Conservation (phyloP, 2,329 filamentous ascomycete genomes). For the Fusarium redolens region DNA sequence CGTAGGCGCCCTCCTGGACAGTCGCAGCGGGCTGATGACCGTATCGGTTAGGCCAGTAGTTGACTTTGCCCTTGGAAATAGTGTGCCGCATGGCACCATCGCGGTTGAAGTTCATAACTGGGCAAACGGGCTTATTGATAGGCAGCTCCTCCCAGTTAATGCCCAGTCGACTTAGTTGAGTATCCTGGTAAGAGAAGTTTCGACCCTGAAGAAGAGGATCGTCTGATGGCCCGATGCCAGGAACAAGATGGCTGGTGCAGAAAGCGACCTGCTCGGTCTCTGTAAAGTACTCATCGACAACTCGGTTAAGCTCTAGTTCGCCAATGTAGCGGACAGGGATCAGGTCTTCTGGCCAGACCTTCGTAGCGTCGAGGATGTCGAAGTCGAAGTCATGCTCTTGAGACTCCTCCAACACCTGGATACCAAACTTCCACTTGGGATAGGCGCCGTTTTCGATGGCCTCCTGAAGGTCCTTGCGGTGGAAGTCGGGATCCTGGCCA, state of each 20-base stretch:
- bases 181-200: slow-evolving; percentile 76
- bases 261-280: slow-evolving; percentile 88
- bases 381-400: slow-evolving; percentile 84
- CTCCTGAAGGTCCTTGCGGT: slow-evolving; percentile 79
- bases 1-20: slow-evolving; percentile 72
- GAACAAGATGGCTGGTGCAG: slow-evolving; percentile 82
- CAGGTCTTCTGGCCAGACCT: slow-evolving; percentile 84
- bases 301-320: slow-evolving; percentile 81
- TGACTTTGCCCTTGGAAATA: slow-evolving; percentile 75
- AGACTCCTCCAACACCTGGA: slow-evolving; percentile 80
- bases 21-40: slow-evolving; percentile 74
- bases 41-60: slow-evolving; percentile 71
- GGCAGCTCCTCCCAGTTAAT: slow-evolving; percentile 82
- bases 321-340: slow-evolving; percentile 82
- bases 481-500: slow-evolving; percentile 83
- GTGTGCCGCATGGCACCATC: slow-evolving; percentile 79
- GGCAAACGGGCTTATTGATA: slow-evolving; percentile 80
- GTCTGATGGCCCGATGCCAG: slow-evolving; percentile 80
- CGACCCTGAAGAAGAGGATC: slow-evolving; percentile 80
- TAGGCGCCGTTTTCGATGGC: slow-evolving; percentile 78
- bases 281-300: slow-evolving; percentile 83
- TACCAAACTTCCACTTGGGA: slow-evolving; percentile 84
- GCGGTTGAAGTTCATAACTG: slow-evolving; percentile 80
- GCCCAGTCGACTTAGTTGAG: slow-evolving; percentile 76
- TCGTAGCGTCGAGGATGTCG: slow-evolving; percentile 86